phyloP scores from a whole-genome alignment of 331 rosid species.

The Pyrus hybrid region DNA sequence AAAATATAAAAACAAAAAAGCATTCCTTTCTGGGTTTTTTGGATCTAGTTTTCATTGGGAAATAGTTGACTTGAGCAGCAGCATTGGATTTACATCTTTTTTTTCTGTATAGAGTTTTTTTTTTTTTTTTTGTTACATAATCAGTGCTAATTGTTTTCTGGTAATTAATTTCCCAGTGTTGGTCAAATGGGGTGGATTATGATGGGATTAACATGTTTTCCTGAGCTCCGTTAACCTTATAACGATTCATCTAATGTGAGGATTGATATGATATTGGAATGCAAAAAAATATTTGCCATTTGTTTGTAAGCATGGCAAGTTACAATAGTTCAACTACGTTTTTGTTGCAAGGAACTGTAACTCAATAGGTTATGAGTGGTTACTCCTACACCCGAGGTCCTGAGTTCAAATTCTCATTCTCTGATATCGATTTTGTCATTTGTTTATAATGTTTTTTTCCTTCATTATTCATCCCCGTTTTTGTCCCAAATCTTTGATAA shows the following conservation, averaged over 20 bases:
- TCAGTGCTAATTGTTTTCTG: neutral
- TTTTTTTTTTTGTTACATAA: too few relatives aligned
- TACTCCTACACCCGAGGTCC: neutral
- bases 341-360: neutral
- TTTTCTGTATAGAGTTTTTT: too few relatives aligned
- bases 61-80: neutral
- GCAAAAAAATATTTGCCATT: neutral
- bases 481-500: neutral
- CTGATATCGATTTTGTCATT: neutral
- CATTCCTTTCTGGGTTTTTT: neutral
- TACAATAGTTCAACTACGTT: neutral
- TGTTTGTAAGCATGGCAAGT: neutral
- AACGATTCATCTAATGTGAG: neutral
- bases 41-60: neutral
- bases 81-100: neutral
- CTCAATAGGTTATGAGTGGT: neutral
- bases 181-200: neutral
- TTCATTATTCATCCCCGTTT: neutral
- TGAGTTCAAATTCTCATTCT: neutral
- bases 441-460: neutral
- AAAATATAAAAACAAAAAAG: too few relatives aligned
- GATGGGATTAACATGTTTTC: neutral
- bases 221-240: neutral
- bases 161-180: neutral
- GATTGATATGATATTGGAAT: neutral